Base-by-base conservation (phyloP, 371 early-diverging fungal genomes). In the Blastocladiella emersonii region DNA sequence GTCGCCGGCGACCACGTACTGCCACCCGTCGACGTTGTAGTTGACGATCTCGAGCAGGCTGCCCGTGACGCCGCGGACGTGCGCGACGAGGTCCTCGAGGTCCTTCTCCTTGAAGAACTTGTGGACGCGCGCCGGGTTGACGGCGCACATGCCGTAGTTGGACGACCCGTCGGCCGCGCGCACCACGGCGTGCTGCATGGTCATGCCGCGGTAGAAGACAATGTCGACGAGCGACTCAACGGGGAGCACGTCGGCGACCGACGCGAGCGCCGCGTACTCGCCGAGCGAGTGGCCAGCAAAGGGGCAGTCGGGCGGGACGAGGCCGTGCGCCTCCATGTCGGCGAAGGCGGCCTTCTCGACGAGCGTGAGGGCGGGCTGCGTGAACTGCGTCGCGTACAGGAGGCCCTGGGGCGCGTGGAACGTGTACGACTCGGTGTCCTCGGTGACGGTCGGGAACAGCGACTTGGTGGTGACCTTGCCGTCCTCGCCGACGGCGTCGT, bases 281-380 rank as follows among this genome's bases (percentile, higher is more conserved):
- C 97, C 97, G 57, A 96, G 82, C 57, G 90, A 90, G 80, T 96
- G 97, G 67, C 97, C 97, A 64, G 97, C 95, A 71, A 92, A 96
- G 57, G 89, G 79, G 64, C 90, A 85, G 71, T 87, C 83, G 67
- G 78, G 69, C 70, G 88, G 90, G 61, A 94, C 86, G 51, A 94
- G 77, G 7, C 91, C 91, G 74, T 87, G 84, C 56, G 86, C 75
- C 56, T 87, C 82, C 93, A 94, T 92, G 67, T 95, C 96, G 65
- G 86, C 88, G 65, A 89, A 93, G 27, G 87, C 87, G 60, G 93
- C 91, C 80, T 89, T 90, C 72, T 92, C 96, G 85, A 91, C 88
- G 70, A 95, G 74, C 3, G 91, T 86, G 73, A 95, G 76, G 13
- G 91, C 89, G 43, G 93, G 89, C 74, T 96, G 97, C 35, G 97